Conservation (phyloP, 2,329 filamentous ascomycete species). For the Alternaria rosae region DNA sequence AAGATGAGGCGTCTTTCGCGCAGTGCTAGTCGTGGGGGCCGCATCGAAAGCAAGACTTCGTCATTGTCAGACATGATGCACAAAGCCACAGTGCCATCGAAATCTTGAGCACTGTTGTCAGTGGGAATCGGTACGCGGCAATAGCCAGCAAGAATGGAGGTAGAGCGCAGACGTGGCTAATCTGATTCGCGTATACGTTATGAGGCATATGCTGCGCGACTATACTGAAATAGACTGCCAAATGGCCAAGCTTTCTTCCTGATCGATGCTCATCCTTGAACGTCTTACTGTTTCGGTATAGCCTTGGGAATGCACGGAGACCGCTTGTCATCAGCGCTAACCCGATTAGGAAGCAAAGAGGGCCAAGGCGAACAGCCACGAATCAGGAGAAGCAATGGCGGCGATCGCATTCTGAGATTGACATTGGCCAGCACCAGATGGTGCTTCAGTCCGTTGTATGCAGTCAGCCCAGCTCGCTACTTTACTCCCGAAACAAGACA, state of each 20-base stretch:
- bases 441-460: neutral
- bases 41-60: neutral
- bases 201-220: neutral
- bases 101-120: neutral
- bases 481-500: neutral
- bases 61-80: neutral
- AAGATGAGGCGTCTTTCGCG: neutral
- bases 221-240: neutral
- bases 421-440: neutral
- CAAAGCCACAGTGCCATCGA: neutral
- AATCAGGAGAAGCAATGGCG: neutral
- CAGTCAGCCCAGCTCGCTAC: neutral
- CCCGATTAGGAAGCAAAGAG: neutral
- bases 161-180: neutral
- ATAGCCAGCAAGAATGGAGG: neutral
- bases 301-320: too few species aligned
- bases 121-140: rapidly evolving
- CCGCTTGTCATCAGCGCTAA: neutral
- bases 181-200: neutral
- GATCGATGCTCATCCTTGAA: neutral
- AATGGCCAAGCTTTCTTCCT: neutral
- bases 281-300: neutral
- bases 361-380: neutral
- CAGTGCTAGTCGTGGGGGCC: neutral
- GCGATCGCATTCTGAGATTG: neutral